Conservation (phyloP, 306 rosid genomes). For the Abrus pulchellus region DNA sequence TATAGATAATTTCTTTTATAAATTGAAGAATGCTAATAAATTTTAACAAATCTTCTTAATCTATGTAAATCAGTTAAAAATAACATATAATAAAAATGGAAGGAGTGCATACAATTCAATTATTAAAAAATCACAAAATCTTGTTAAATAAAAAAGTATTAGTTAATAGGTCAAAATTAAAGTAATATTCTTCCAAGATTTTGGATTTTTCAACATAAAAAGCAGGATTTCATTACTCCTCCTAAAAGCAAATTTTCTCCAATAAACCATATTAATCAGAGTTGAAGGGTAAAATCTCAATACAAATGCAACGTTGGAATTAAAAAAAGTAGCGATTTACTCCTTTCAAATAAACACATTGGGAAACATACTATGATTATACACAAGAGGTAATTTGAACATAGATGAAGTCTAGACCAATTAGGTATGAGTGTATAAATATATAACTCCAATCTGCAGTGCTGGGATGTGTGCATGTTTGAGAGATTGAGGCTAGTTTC, state of each 20-base stretch:
- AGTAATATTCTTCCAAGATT: not conserved
- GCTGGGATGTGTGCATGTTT: conserved; percentile 30
- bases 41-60: too few species aligned
- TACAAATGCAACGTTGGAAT: too few species aligned
- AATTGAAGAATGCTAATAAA: too few species aligned
- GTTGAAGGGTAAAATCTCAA: not conserved
- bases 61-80: too few species aligned
- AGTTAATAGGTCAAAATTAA: not conserved
- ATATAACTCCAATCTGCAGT: conserved; percentile 18
- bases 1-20: too few species aligned
- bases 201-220: not conserved
- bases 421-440: not conserved
- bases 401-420: not conserved
- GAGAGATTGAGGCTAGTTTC: conserved; percentile 21
- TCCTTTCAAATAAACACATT: not conserved
- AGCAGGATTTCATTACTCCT: not conserved
- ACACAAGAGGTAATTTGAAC: not conserved
- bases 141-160: not conserved
- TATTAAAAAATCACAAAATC: not conserved
- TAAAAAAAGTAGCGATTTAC: not conserved
- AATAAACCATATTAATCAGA: not conserved
- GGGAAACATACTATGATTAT: not conserved
- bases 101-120: not conserved
- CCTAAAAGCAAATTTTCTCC: not conserved
- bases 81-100: too few species aligned